Percentiles rank a stretch among this genome's conserved stretches.
Evolutionary conservation across 352 stramenopile species (phyloP).

Genomic region (Globisporangium megalacanthum): DNA sequence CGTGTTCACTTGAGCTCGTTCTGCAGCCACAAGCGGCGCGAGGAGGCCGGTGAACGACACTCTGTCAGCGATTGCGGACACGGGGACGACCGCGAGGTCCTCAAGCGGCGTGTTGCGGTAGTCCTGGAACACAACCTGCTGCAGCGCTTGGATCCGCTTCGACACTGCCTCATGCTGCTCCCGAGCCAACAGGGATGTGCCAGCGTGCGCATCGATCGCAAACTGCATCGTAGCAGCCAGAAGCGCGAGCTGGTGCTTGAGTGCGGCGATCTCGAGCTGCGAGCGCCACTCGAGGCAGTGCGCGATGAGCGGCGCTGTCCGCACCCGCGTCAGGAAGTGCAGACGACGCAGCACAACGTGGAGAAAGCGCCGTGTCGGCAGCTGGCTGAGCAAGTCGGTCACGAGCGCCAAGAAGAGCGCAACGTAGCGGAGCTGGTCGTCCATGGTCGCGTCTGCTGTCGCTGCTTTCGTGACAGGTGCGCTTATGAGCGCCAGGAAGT

Average conservation of each 20-base stretch:
- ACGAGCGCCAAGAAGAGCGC: slow-evolving; percentile 73
- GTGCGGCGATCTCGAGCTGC: slow-evolving; percentile 27
- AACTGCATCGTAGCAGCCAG: slow-evolving; percentile 70
- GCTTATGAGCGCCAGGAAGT: slow-evolving; percentile 39
- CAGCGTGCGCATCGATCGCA: slow-evolving; percentile 83
- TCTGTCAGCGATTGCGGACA: slow-evolving; percentile 40
- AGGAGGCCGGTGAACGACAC: slow-evolving; percentile 42
- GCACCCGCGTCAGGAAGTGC: slow-evolving; percentile 44
- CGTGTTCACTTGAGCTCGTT: slow-evolving; percentile 24
- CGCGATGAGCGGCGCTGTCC: slow-evolving; percentile 31
- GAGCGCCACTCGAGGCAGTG: slow-evolving; percentile 32
- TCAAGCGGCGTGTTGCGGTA: slow-evolving; percentile 47
- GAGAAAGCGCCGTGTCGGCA: slow-evolving; percentile 89
- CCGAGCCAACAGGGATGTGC: slow-evolving; percentile 39
- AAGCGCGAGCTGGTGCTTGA: slow-evolving; percentile 61
- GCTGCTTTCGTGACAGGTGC: slow-evolving; percentile 16
- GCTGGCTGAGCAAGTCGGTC: slow-evolving; percentile 81
- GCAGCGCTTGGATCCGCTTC: slow-evolving; percentile 60
- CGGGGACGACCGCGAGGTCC: slow-evolving; percentile 49
- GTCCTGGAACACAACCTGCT: slow-evolving; percentile 50
- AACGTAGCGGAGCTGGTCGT: slow-evolving; percentile 29
- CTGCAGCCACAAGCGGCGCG: slow-evolving; percentile 19
- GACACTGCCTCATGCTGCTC: slow-evolving; percentile 48
- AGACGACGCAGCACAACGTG: slow-evolving; percentile 54
- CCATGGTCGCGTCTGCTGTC: slow-evolving; percentile 1